A percentile compares a stretch with the other conserved stretches of the same genome.
Conservation (phyloP, 2,329 filamentous ascomycete species). For the Aspergillus sp. region DNA sequence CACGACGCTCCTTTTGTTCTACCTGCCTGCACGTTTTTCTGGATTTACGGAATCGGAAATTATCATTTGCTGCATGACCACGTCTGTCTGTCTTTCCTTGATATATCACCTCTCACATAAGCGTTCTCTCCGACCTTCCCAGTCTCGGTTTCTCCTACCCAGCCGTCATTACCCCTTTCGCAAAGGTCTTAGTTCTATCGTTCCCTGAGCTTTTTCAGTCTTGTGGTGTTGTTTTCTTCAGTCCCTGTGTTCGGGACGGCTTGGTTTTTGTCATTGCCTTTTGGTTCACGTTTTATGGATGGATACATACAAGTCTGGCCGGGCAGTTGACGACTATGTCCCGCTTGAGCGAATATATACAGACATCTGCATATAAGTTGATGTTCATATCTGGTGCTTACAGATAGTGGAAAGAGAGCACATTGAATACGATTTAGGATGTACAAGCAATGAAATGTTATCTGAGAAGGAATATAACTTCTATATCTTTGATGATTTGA, state of each 20-base stretch:
- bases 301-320: background rate
- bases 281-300: background rate
- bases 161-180: constrained; percentile 5
- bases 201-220: constrained; percentile 20
- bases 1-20: constrained; percentile 25
- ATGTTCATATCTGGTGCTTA: background rate
- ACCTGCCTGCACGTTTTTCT: constrained; percentile 18
- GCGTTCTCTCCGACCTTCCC: constrained; percentile 12
- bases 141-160: constrained; percentile 15
- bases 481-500: background rate
- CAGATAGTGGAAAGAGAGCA: background rate
- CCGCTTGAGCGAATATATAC: constrained; percentile 1
- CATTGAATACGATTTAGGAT: background rate
- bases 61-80: constrained; percentile 18
- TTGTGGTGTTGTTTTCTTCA: background rate
- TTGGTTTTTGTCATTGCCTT: background rate
- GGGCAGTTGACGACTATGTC: background rate
- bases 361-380: constrained; percentile 1
- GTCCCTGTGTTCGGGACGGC: background rate
- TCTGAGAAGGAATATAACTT: background rate
- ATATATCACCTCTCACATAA: constrained; percentile 11
- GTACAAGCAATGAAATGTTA: background rate
- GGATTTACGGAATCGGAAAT: constrained; percentile 23
- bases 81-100: constrained; percentile 13
- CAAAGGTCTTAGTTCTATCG: constrained; percentile 6